Evolutionary conservation across 345 rosid species (phyloP).

Genomic region (Xanthoceras sorbifolium): DNA sequence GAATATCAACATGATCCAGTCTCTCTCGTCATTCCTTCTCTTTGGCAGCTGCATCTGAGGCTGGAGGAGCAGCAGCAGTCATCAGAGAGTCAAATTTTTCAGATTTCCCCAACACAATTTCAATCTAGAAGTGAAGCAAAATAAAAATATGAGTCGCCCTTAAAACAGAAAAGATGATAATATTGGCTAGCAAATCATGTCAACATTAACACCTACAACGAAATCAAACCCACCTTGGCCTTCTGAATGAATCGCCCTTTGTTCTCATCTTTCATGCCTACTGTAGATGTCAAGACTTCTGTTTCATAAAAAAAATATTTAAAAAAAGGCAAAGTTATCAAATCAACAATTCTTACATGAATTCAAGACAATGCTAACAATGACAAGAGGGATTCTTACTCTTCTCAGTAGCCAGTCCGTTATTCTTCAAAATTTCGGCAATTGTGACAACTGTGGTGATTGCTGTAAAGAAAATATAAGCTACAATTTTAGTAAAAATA

Average conservation of each 20-base stretch:
- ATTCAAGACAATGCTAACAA: not conserved
- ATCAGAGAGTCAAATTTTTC: conserved; percentile 73
- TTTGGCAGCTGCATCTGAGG: conserved; percentile 22
- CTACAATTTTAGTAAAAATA: not conserved
- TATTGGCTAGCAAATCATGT: not conserved
- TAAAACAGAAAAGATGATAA: no score
- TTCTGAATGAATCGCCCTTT: conserved; percentile 78
- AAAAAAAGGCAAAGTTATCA: not conserved
- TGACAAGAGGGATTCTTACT: conserved; percentile 41
- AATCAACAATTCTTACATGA: not conserved
- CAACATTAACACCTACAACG: not conserved
- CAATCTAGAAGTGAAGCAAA: conserved; percentile 47
- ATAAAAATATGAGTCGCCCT: not conserved
- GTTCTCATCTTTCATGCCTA: conserved; percentile 82
- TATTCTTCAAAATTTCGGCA: conserved; percentile 92
- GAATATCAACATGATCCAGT: conserved; percentile 4
- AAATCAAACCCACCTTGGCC: conserved; percentile 62
- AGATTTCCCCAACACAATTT: conserved; percentile 73
- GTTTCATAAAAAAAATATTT: conserved; percentile 20
- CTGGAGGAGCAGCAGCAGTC: conserved; percentile 33
- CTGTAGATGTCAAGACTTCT: conserved; percentile 86
- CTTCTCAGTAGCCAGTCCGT: conserved; percentile 83
- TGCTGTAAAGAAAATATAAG: conserved; percentile 33
- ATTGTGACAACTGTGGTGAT: conserved; percentile 79
- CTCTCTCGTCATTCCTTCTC: conserved; percentile 34